Conservation (phyloP, 1,284 basidiomycete genomes). For the Sutorius eximius region DNA sequence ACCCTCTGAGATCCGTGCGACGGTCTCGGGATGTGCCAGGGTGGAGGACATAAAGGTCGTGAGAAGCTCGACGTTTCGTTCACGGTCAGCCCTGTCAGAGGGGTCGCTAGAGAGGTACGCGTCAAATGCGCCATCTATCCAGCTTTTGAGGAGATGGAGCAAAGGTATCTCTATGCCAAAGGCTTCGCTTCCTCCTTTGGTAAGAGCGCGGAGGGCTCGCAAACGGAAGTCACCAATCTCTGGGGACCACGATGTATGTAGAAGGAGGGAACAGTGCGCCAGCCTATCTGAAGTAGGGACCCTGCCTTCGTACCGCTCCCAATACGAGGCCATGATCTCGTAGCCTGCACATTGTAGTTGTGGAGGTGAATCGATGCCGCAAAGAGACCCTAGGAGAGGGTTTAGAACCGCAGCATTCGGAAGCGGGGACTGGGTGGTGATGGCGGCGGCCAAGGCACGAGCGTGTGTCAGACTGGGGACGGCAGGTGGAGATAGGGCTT, state of each 20-base stretch:
- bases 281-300: slow-evolving; percentile 57
- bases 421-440: slow-evolving; percentile 50
- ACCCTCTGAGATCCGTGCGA: slow-evolving; percentile 58
- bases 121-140: slow-evolving; percentile 65
- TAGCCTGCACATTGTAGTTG: slow-evolving; percentile 64
- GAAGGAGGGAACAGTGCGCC: slow-evolving; percentile 61
- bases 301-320: slow-evolving; percentile 52
- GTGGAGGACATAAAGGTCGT: slow-evolving; percentile 55
- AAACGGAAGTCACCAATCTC: slow-evolving; percentile 71
- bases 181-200: slow-evolving; percentile 56
- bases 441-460: slow-evolving; percentile 38
- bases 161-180: slow-evolving; percentile 61
- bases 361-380: slow-evolving; percentile 49
- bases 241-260: slow-evolving; percentile 51
- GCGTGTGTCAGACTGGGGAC: slow-evolving; percentile 58
- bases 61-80: slow-evolving; percentile 59
- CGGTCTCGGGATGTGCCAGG: slow-evolving; percentile 49
- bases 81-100: slow-evolving; percentile 53
- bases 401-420: slow-evolving; percentile 48
- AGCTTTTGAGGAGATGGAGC: slow-evolving; percentile 54
- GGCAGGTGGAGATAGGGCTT: slow-evolving; percentile 53
- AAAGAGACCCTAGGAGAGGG: slow-evolving; percentile 60
- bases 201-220: slow-evolving; percentile 62
- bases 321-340: slow-evolving; percentile 68
- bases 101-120: slow-evolving; percentile 44